Evolutionary conservation across 345 rosid species (phyloP), one percentile per base, ranked within the genome.

Genomic region (Kandelia obovata): DNA sequence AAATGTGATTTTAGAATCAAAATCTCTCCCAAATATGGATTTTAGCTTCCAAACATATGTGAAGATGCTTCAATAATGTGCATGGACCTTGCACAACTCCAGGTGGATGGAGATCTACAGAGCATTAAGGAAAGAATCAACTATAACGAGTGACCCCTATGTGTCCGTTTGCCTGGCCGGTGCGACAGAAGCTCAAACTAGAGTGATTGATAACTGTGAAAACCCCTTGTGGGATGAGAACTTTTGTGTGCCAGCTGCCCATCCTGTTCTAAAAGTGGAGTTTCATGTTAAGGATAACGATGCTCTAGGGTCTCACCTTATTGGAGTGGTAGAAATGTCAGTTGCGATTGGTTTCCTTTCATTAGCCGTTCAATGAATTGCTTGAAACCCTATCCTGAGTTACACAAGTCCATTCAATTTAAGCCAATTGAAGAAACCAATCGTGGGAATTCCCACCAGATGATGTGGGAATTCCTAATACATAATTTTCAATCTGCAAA

Each of bases 241-340:
- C 65, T 86, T 85, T 39, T 55, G 73, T 27, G 83, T 85, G 62
- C 88, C 83, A 0, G 83, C 86, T 39, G 88, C 89, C 4, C 94
- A 89, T 61, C 86, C 83, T 26, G 82, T 72, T 5, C 51, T 20
- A 9, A 85, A 83, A 26, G 70, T 89, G 16, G 86, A 83, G 73
- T 86, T 89, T 71, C 85, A 77, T 43, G 89, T 89, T 3, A 89
- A 89, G 80, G 95, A 89, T 64, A 89, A 89, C 52, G 91, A 89
- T 62, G 75, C 82, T 55, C 84, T 85, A 26, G 95, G 91, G 37
- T 91, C 88, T 7, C 81, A 89, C 64, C 85, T 78, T 62, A 85
- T 83, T 10, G 89, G 89, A 25, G 82, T 73, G 3, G 88, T 89
- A 53, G 88, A 86, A 47, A 78, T 85, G 17, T 21, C 21, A 21